A percentile compares a stretch with the other conserved stretches of the same genome.
Evolutionary conservation across 306 rosid genomes (phyloP).

Genomic region (Vicia faba): DNA sequence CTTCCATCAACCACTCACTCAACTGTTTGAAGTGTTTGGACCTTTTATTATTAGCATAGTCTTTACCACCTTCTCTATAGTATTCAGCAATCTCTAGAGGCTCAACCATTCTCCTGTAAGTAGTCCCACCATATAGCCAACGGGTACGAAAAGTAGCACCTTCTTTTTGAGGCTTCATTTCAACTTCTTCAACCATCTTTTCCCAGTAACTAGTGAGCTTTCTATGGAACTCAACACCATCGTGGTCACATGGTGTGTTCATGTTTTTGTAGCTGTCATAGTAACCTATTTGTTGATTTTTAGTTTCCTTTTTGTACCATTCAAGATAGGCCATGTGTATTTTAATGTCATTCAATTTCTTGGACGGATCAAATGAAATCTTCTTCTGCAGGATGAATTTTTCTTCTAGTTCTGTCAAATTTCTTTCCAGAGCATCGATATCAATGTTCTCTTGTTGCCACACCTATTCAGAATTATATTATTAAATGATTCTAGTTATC

Average conservation of each 20-base stretch:
- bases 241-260: background rate
- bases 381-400: background rate
- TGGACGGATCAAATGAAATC: slow-evolving; percentile 16
- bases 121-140: slow-evolving; percentile 51
- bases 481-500: background rate
- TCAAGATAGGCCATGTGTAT: slow-evolving; percentile 50
- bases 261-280: slow-evolving; percentile 57
- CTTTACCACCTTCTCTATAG: slow-evolving; percentile 33
- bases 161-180: slow-evolving; percentile 50
- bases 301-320: slow-evolving; percentile 58
- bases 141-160: slow-evolving; percentile 24
- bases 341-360: slow-evolving; percentile 42
- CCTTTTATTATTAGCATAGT: slow-evolving; percentile 39
- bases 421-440: background rate
- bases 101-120: slow-evolving; percentile 63
- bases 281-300: slow-evolving; percentile 42
- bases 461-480: background rate
- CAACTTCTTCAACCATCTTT: slow-evolving; percentile 51
- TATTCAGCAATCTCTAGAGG: slow-evolving; percentile 57
- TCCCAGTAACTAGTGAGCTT: slow-evolving; percentile 50
- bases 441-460: slow-evolving; percentile 7
- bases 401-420: slow-evolving; percentile 19
- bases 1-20: slow-evolving; percentile 44
- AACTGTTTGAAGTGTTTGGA: slow-evolving; percentile 41
- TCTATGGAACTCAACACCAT: slow-evolving; percentile 24